These are phyloP conservation scores for Pezizomycotina sp. DNA, from an alignment of 2,329 filamentous ascomycete genomes.

Conservation along the genomic window DNA sequence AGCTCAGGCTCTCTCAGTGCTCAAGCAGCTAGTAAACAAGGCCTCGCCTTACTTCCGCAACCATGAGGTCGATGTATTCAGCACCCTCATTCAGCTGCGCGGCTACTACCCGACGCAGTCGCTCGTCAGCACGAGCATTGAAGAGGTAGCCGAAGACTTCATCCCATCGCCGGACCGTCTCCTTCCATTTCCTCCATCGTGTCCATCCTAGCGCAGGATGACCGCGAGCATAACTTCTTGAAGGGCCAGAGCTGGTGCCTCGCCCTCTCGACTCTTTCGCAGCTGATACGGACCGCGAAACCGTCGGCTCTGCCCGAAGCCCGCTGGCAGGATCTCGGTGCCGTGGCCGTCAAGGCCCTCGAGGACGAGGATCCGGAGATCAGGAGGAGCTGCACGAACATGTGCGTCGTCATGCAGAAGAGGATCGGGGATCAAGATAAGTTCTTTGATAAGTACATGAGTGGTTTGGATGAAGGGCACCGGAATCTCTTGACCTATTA, in stretches of 20 bases:
- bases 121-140: slow-evolving; percentile 22
- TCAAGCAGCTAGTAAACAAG: slow-evolving; percentile 37
- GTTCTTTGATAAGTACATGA: slow-evolving; percentile 24
- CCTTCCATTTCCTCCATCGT: slow-evolving; percentile 23
- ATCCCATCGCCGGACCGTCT: slow-evolving; percentile 20
- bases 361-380: slow-evolving; percentile 25
- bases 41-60: slow-evolving; percentile 23
- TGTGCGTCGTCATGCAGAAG: slow-evolving; percentile 24
- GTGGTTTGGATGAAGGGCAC: slow-evolving; percentile 22
- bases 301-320: slow-evolving; percentile 17
- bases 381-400: slow-evolving; percentile 21
- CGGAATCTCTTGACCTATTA: slow-evolving; percentile 26
- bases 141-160: slow-evolving; percentile 25
- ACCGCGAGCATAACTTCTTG: slow-evolving; percentile 4
- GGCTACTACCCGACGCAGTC: slow-evolving; percentile 24
- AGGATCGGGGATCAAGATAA: slow-evolving; percentile 23
- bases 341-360: slow-evolving; percentile 23
- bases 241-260: slow-evolving; percentile 22
- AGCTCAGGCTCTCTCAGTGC: slow-evolving; percentile 29
- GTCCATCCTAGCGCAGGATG: slow-evolving; percentile 13
- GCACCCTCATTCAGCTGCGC: slow-evolving; percentile 22
- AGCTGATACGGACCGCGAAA: slow-evolving; percentile 20
- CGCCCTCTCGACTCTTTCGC: slow-evolving; percentile 20
- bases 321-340: slow-evolving; percentile 20
- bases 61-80: slow-evolving; percentile 22